Evolutionary conservation across 768 basidiomycete species (phyloP).

Genomic region (Podaxis sp.): DNA sequence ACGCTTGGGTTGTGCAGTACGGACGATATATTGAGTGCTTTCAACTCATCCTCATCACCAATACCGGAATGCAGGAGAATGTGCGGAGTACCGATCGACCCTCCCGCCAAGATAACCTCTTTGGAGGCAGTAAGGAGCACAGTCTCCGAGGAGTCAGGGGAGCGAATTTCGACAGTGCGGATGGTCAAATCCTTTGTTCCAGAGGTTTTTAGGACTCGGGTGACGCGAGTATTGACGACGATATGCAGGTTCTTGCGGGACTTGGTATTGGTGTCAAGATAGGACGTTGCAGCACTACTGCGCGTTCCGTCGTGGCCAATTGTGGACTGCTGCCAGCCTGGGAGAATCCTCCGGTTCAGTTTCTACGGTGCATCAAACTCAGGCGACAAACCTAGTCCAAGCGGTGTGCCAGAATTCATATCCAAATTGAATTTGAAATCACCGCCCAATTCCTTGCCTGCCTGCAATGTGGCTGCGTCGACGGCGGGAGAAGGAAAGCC

Average conservation of each 20-base stretch:
- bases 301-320: conserved; percentile 18
- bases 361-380: neutral
- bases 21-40: conserved; percentile 16
- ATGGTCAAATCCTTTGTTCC: neutral
- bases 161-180: conserved; percentile 11
- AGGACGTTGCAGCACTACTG: conserved; percentile 22
- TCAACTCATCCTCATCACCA: conserved; percentile 14
- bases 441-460: conserved; percentile 11
- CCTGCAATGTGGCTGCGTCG: conserved; percentile 17
- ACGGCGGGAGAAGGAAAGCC: conserved; percentile 10
- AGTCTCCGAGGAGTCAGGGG: neutral
- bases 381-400: conserved; percentile 8
- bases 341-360: neutral
- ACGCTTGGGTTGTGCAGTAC: conserved; percentile 24
- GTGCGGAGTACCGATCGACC: conserved; percentile 14
- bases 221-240: conserved; percentile 23
- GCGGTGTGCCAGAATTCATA: conserved; percentile 11
- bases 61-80: conserved; percentile 17
- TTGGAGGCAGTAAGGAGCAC: conserved; percentile 17
- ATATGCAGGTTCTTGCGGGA: conserved; percentile 26
- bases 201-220: conserved; percentile 11
- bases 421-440: conserved; percentile 13
- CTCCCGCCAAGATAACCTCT: conserved; percentile 15
- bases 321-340: conserved; percentile 21
- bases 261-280: conserved; percentile 19